Evolutionary conservation across 768 basidiomycete species (phyloP), one percentile per base, ranked within the genome.

Genomic region (Podaxis carcinomalis): DNA sequence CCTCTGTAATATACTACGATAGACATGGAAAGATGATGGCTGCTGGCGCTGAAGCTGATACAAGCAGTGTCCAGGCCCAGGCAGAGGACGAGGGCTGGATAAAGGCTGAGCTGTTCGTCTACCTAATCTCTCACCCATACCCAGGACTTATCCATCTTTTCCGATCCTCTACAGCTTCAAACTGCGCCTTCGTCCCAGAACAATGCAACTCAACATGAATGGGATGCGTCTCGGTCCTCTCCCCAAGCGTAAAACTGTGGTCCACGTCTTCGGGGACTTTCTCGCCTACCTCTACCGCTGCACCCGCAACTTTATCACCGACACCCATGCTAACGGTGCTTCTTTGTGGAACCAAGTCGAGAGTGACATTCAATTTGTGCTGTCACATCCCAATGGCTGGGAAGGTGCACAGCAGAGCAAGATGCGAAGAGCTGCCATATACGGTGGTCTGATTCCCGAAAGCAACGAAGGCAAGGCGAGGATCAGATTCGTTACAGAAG

Each of bases 331-430:
- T n/a, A 87, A 88, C 62, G 90, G 90, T 0, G 74, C 75, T 21
- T 75, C 80, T 21, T 72, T 92, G 0, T 91, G 89, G 88, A 81
- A 80, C n/a, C 78, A 84, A 3, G 83, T 91, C 27, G 88, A 90
- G 68, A 68, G 80, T 49, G 80, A 87, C 67, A 80, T 89, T 50
- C 87, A 92, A 67, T 83, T 92, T 63, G 88, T 92, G 3, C 74
- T 91, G 39, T 87, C 86, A 42, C 90, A 92, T 70, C 90, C 90
- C 13, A 92, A 91, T 65, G 90, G 90, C 4, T 92, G 90, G 90
- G 90, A 92, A 67, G 87, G 82, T 19, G 83, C 89, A 7, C 89
- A 91, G 66, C 86, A 88, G 70, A 84, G 87, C 32, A 87, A 84
- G 72, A 90, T 92, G 87, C 81, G 90, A 60, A 79, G 87, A 60